These are phyloP conservation scores for Lolium perenne DNA, from an alignment of 176 grass and related monocot genomes.

Conservation along the genomic window DNA sequence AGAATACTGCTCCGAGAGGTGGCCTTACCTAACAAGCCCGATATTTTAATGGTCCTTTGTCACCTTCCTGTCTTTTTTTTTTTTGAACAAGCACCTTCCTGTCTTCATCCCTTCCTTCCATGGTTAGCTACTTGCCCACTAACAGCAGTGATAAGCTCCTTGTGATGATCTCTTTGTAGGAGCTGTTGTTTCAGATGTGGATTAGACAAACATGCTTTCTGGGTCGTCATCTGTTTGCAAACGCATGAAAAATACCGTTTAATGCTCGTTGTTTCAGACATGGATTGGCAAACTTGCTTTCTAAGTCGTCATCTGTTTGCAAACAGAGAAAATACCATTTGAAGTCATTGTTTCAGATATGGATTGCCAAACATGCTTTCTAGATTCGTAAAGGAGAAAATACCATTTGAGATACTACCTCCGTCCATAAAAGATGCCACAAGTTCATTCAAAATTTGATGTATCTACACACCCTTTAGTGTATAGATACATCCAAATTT, in stretches of 20 bases:
- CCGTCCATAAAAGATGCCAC: no score
- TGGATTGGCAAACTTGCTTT: not conserved
- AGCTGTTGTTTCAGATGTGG: not conserved
- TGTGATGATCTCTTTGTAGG: not conserved
- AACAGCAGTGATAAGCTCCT: slow-evolving; percentile 26
- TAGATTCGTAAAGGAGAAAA: no score
- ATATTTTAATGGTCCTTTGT: slow-evolving; percentile 29
- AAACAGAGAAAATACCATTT: not conserved
- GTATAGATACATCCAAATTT: no score
- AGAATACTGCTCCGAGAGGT: not conserved
- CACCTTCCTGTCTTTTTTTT: slow-evolving; percentile 10
- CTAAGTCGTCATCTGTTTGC: not conserved
- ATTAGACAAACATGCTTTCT: not conserved
- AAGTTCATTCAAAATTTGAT: no score
- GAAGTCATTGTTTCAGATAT: no score
- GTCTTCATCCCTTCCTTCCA: not conserved
- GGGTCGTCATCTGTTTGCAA: not conserved
- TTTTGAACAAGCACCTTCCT: not conserved
- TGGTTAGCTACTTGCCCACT: slow-evolving; percentile 34
- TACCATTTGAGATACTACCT: no score
- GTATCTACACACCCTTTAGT: no score
- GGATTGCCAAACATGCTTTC: no score
- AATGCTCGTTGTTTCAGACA: not conserved
- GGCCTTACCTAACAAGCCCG: slow-evolving; percentile 49
- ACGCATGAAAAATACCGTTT: not conserved